Percentiles rank a stretch among this genome's conserved stretches.
Conservation (phyloP, 139 green algal genomes). For the Micromonas pusilla region DNA sequence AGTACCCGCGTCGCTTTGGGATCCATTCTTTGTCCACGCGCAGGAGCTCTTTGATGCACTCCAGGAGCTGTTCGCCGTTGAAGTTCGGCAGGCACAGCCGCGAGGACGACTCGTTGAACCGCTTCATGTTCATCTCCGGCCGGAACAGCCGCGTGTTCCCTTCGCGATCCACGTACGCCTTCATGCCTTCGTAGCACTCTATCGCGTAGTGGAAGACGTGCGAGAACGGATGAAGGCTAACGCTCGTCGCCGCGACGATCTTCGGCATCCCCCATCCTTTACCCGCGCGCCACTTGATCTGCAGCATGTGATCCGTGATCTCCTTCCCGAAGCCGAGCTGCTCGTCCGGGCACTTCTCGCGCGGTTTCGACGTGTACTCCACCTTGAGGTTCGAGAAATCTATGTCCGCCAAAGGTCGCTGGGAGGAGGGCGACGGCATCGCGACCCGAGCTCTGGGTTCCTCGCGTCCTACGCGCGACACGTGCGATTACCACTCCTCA, state of each 20-base stretch:
- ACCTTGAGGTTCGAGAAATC: slow-evolving; percentile 1
- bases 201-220: slow-evolving; percentile 48
- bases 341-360: slow-evolving; percentile 8
- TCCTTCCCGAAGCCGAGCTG: slow-evolving; percentile 28
- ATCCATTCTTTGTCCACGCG: slow-evolving; percentile 62
- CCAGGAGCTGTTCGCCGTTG: slow-evolving; percentile 56
- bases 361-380: background rate
- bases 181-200: slow-evolving; percentile 50
- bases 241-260: slow-evolving; percentile 49
- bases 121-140: slow-evolving; percentile 69
- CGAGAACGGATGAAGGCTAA: slow-evolving; percentile 59
- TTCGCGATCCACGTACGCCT: slow-evolving; percentile 36
- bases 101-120: slow-evolving; percentile 50
- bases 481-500: too few relatives aligned
- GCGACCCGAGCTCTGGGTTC: too few relatives aligned
- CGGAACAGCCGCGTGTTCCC: slow-evolving; percentile 56
- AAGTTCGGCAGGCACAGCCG: slow-evolving; percentile 55
- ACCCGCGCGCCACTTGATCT: slow-evolving; percentile 40
- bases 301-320: slow-evolving; percentile 69
- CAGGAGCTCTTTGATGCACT: slow-evolving; percentile 68
- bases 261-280: slow-evolving; percentile 55
- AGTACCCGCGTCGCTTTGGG: slow-evolving; percentile 56
- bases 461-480: too few relatives aligned
- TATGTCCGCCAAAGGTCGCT: too few relatives aligned
- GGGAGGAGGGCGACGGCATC: too few relatives aligned